Evolutionary conservation across 306 rosid species (phyloP), one percentile per base, ranked within the genome.

Genomic region (Cotoneaster glaucophyllus): DNA sequence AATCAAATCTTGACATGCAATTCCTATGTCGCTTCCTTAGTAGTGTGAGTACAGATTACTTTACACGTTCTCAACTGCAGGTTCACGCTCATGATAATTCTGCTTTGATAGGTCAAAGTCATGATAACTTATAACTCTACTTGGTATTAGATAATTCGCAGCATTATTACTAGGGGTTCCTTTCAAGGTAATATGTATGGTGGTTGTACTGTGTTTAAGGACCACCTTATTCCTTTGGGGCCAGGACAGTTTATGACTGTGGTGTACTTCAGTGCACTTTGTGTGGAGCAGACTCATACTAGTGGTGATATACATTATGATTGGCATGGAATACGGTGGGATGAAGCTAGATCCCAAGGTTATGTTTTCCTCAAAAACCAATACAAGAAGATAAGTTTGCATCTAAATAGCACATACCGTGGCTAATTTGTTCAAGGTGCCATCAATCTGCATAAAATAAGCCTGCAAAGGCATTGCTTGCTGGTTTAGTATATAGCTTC

Each of bases 381-480:
- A 43, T 17, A 44, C 75, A 13, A 54, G 17, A 56, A 26, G 18
- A 54, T 26, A 22, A 53, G 21, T 45, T 34, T 28, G 44, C 29
- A 71, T 50, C 22, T 19, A 56, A 37, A 17, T 15, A 50, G 37
- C 22, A 74, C 91, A 57, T 86, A 90, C 98, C 44, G 90, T 86
- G 41, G 87, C 81, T 82, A 93, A 83, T 83, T 81, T 89, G 81
- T 89, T 87, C 82, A 89, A 81, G 61, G 97, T 93, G 71, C 86
- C 89, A 76, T 90, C 98, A 84, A 93, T 85, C 80, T 90, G 93
- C 92, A 86, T 89, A 80, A 86, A 93, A 86, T 90, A 93, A 69
- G 95, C 95, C 98, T 93, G 88, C 85, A 86, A 82, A 69, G 77
- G 26, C 57, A 59, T 26, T 45, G 50, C 18, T 63, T 69, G 44